These are phyloP conservation scores for Coelastrella sp. DNA, from an alignment of 139 green algal species.

Conservation along the genomic window DNA sequence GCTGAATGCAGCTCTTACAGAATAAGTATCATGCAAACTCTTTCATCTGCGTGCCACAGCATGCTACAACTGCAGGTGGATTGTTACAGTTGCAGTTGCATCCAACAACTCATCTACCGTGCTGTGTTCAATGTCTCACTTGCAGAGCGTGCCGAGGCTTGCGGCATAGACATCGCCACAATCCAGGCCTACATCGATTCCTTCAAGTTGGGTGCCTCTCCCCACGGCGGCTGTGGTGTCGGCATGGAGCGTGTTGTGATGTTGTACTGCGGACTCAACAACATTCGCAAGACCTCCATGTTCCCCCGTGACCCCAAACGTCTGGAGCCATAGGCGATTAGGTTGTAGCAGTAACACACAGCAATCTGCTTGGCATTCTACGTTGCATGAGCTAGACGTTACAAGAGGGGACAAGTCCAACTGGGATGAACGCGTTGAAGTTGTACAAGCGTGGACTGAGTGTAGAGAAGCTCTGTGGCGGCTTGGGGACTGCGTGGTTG, in stretches of 20 bases:
- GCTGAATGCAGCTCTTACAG: too few species aligned
- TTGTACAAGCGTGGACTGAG: too few species aligned
- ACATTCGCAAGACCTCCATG: slow-evolving; percentile 98
- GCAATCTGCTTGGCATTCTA: too few species aligned
- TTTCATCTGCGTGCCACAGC: too few species aligned
- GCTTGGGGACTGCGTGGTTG: too few species aligned
- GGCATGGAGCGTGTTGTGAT: slow-evolving; percentile 98
- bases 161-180: slow-evolving; percentile 82
- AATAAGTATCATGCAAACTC: too few species aligned
- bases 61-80: too few species aligned
- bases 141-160: slow-evolving; percentile 74
- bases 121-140: background rate
- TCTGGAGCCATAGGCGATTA: slow-evolving; percentile 81
- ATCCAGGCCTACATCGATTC: slow-evolving; percentile 96
- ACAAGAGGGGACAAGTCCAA: background rate
- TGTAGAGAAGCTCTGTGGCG: too few species aligned
- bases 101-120: background rate
- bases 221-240: slow-evolving; percentile 95
- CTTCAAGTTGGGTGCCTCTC: slow-evolving; percentile 94
- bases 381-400: background rate
- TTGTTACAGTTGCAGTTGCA: too few species aligned
- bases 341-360: background rate
- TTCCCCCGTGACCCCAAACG: slow-evolving; percentile 98
- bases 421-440: too few species aligned
- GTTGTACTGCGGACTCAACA: slow-evolving; percentile 97